Evolutionary conservation across 352 stramenopile species (phyloP).

Genomic region (Synura sp.): DNA sequence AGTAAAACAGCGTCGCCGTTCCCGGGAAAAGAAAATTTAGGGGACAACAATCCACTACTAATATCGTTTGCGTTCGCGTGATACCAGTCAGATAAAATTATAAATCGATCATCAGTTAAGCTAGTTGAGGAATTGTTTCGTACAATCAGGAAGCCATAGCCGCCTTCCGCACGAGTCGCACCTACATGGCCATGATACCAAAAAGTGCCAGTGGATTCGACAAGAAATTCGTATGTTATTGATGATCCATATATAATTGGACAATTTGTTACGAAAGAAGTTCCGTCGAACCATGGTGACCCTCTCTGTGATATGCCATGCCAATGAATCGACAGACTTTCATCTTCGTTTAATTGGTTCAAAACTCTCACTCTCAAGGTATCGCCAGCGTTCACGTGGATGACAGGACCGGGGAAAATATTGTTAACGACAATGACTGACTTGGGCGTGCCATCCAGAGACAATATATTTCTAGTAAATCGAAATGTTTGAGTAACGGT

Average conservation of each 20-base stretch:
- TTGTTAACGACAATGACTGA: too few relatives aligned
- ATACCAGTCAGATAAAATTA: background rate
- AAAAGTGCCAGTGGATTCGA: background rate
- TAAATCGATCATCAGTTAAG: background rate
- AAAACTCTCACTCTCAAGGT: background rate
- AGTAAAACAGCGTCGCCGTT: background rate
- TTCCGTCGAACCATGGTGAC: background rate
- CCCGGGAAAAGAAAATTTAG: background rate
- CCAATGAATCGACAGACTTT: background rate
- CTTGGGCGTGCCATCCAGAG: too few relatives aligned
- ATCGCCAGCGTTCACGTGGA: too few relatives aligned
- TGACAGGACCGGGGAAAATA: too few relatives aligned
- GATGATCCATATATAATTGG: background rate
- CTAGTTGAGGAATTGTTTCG: background rate
- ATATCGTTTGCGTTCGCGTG: background rate
- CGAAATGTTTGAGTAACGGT: too few relatives aligned
- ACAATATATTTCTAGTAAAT: too few relatives aligned
- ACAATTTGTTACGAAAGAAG: background rate
- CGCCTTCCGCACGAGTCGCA: background rate
- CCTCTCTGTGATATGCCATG: background rate
- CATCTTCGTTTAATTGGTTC: background rate
- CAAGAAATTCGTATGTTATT: background rate
- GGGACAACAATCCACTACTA: background rate
- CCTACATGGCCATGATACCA: constrained; percentile 21
- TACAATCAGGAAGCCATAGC: background rate